Evolutionary conservation across 208 protist genomes (phyloP).

Genomic region (Trypanosoma boissoni): DNA sequence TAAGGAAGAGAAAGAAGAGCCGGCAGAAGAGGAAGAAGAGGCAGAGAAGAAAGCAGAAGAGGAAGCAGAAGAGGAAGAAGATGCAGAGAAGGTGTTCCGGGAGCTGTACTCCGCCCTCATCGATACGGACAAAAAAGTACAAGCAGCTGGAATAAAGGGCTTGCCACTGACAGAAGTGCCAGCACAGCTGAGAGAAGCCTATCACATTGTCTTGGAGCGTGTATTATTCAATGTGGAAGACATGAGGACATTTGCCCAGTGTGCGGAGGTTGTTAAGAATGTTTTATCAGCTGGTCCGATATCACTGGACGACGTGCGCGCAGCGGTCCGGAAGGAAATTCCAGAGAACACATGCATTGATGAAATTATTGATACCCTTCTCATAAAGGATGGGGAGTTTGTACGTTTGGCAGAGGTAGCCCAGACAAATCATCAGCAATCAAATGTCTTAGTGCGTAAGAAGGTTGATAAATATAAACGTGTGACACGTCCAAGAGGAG

Average conservation of each 20-base stretch:
- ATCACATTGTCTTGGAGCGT: slow-evolving; percentile 20
- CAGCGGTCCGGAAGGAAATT: slow-evolving; percentile 1
- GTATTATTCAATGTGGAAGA: slow-evolving; percentile 22
- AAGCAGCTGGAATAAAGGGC: slow-evolving; percentile 9
- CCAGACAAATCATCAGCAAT: no score
- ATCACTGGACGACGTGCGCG: slow-evolving; percentile 1
- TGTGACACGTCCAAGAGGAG: not conserved
- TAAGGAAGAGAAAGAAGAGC: not conserved
- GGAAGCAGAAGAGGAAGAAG: not conserved
- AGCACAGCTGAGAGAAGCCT: slow-evolving; percentile 11
- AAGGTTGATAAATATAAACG: no score
- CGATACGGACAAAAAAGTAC: slow-evolving; percentile 9
- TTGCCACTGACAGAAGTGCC: slow-evolving; percentile 4
- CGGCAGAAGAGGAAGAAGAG: not conserved
- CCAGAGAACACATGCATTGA: slow-evolving; percentile 4
- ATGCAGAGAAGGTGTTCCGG: not conserved
- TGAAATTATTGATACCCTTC: slow-evolving; percentile 6
- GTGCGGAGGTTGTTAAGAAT: slow-evolving; percentile 11
- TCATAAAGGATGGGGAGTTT: not conserved
- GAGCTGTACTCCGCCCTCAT: not conserved
- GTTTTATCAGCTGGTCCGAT: not conserved
- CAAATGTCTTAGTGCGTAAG: not conserved
- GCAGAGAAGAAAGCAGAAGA: not conserved
- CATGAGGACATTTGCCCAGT: slow-evolving; percentile 7
- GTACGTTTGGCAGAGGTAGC: not conserved